phyloP scores from a whole-genome alignment of 2,329 filamentous ascomycete genomes.

The Ophiostoma populinum region DNA sequence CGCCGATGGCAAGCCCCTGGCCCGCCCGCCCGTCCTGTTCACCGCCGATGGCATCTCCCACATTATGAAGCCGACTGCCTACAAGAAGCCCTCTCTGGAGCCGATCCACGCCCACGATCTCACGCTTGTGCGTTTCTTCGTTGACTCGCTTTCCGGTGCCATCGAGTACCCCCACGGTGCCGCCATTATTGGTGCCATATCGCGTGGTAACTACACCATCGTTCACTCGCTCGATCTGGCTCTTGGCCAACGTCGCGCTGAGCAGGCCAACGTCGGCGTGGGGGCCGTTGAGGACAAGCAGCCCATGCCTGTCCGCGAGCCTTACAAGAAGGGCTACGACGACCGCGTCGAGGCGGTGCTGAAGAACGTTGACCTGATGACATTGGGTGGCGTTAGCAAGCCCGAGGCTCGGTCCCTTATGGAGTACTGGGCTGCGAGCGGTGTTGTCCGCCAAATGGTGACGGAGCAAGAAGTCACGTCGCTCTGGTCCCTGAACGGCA shows the following conservation, averaged over 20 bases:
- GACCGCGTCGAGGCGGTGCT: conserved; percentile 35
- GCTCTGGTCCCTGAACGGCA: conserved; percentile 69
- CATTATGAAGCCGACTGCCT: conserved; percentile 63
- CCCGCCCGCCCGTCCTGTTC: conserved; percentile 47
- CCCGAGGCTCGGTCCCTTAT: conserved; percentile 62
- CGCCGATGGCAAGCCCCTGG: conserved; percentile 8
- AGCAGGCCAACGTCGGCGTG: conserved; percentile 13
- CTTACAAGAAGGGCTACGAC: conserved; percentile 40
- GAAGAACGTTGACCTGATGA: conserved; percentile 31
- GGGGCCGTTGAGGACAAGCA: neutral
- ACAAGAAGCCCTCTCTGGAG: conserved; percentile 53
- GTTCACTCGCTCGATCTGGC: conserved; percentile 52
- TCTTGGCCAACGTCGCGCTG: conserved; percentile 37
- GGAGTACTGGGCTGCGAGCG: conserved; percentile 87
- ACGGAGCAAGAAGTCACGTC: conserved; percentile 56
- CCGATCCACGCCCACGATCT: conserved; percentile 78
- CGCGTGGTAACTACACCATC: conserved; percentile 49
- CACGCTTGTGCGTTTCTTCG: conserved; percentile 55
- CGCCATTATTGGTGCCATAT: conserved; percentile 57
- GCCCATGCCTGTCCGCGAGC: conserved; percentile 24
- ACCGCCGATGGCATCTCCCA: conserved; percentile 64
- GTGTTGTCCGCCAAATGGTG: conserved; percentile 53
- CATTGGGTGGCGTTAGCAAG: conserved; percentile 52
- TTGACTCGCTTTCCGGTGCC: conserved; percentile 50
- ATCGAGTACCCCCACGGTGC: conserved; percentile 52